Base-by-base conservation (phyloP, 208 protist species). In the Herpetomonas muscarum region DNA sequence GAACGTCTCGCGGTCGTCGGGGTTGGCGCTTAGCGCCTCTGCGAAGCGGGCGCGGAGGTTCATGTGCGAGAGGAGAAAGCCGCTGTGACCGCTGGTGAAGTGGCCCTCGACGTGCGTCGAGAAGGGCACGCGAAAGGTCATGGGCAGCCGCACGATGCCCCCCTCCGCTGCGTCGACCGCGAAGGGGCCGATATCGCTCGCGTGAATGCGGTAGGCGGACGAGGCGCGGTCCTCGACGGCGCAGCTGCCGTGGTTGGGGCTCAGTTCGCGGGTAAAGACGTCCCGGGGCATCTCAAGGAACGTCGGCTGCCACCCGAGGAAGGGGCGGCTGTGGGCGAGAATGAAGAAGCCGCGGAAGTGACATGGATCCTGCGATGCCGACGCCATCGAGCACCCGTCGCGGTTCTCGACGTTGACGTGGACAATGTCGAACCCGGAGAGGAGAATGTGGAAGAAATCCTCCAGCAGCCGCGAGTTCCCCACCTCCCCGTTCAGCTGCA, bases 391-490 rank as follows among this genome's bases (percentile, higher is more conserved):
- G n/a, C 30, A 65, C 28, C 46, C 46, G 19, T 28, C 46, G 12
- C 60, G 21, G 17, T 50, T 44, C 15, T 76, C 71, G n/a, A 93
- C 25, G 31, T 61, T 58, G 1, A 79, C 76, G 28, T 76, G 44
- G n/a, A 83, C 45, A 57, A 93, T 64, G 48, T 93, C 80, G 59
- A 93, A 93, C 26, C 87, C 87, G 41, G 48, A 52, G 10, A 93
- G 61, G 25, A 90, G 17, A 0, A 73, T 58, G 29, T 64, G 36
- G 48, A 89, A 87, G 44, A 87, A 86, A 41, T 90, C 76, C 54
- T 88, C 74, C 15, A 91, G 22, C 21, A 90, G 58, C 9, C 55
- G 61, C 3, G 55, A 64, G 9, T 58, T 69, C 15, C 80, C 82
- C 0, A 84, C 44, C 12, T 34, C n/a, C 0, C 76, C 82, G 51